Percentiles rank a stretch among this genome's conserved stretches.
Evolutionary conservation across 192 early-diverging fungal species (phyloP).

Genomic region (Coemansia sp.): DNA sequence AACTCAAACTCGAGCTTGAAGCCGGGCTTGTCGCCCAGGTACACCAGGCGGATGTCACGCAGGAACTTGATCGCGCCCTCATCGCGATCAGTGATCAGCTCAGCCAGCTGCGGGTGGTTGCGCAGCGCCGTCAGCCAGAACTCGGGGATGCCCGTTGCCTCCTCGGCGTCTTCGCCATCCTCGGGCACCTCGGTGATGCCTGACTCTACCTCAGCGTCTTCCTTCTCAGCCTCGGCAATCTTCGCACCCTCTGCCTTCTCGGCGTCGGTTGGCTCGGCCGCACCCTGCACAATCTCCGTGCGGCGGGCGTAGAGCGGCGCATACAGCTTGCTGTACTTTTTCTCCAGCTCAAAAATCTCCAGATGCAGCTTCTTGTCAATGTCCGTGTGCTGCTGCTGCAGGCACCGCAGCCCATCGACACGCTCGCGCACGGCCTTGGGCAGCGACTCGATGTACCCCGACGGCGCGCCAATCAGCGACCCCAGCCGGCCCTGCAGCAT

Average conservation of each 20-base stretch:
- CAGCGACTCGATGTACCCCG: constrained; percentile 71
- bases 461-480: constrained; percentile 74
- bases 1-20: constrained; percentile 96
- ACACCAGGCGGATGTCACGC: constrained; percentile 82
- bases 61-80: constrained; percentile 86
- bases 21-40: constrained; percentile 84
- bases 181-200: constrained; percentile 53
- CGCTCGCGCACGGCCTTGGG: constrained; percentile 80
- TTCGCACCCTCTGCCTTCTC: constrained; percentile 69
- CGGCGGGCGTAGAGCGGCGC: constrained; percentile 91
- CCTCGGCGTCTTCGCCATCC: constrained; percentile 54
- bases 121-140: constrained; percentile 96
- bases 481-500: constrained; percentile 77
- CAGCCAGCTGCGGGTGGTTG: constrained; percentile 76
- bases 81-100: constrained; percentile 90
- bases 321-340: constrained; percentile 88
- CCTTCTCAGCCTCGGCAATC: constrained; percentile 63
- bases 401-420: constrained; percentile 80
- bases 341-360: constrained; percentile 93
- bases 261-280: constrained; percentile 86
- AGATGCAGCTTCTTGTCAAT: constrained; percentile 89
- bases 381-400: constrained; percentile 84
- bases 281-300: constrained; percentile 72
- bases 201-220: constrained; percentile 57
- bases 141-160: constrained; percentile 77